These are phyloP conservation scores for Athelia psychrophila DNA, from an alignment of 1,284 basidiomycete genomes.

Conservation along the genomic window DNA sequence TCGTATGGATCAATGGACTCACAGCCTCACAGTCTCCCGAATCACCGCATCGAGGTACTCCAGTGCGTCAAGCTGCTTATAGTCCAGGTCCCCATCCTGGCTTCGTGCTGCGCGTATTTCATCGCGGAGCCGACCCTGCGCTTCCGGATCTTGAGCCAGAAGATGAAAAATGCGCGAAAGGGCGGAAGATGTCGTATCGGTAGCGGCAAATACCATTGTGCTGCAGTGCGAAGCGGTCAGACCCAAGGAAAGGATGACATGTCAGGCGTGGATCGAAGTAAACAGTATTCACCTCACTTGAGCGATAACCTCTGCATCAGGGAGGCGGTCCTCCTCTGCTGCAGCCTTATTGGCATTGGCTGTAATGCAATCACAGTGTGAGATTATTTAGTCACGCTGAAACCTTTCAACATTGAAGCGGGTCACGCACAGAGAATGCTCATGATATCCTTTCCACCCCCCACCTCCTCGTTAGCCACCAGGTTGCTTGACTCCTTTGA, in stretches of 20 bases:
- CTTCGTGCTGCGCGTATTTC: conserved; percentile 28
- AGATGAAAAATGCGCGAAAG: conserved; percentile 34
- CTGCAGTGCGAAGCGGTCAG: no score
- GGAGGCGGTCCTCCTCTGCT: conserved; percentile 23
- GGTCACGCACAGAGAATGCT: conserved; percentile 15
- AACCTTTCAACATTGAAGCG: background rate
- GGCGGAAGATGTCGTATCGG: conserved; percentile 35
- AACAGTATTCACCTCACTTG: conserved; percentile 25
- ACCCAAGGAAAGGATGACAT: no score
- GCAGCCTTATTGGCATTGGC: conserved; percentile 28
- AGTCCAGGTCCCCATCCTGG: conserved; percentile 23
- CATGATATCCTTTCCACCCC: conserved; percentile 22
- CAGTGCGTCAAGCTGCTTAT: conserved; percentile 30
- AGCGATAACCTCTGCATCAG: conserved; percentile 29
- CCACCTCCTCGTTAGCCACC: conserved; percentile 11
- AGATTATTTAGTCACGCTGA: background rate
- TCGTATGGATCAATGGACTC: background rate
- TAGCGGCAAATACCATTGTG: conserved; percentile 33
- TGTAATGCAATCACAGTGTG: conserved; percentile 3
- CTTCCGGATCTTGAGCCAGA: conserved; percentile 27
- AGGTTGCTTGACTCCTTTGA: conserved; percentile 16
- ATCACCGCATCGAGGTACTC: conserved; percentile 37
- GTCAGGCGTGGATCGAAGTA: background rate
- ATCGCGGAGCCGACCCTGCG: conserved; percentile 32
- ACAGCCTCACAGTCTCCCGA: conserved; percentile 35